Base-by-base conservation (phyloP, 306 rosid genomes). In the Albizia julibrissin region DNA sequence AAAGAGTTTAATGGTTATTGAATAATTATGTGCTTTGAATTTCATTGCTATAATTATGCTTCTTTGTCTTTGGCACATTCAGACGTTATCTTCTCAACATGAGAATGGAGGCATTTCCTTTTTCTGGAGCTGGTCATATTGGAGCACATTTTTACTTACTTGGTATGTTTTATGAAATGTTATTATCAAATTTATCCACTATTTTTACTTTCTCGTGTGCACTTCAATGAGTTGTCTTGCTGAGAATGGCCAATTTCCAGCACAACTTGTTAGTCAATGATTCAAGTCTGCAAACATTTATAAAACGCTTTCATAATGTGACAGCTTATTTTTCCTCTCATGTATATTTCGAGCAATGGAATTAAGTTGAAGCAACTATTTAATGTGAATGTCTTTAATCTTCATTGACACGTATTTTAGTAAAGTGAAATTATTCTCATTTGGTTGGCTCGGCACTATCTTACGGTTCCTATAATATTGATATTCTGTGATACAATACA, bases 111-210 rank as follows among this genome's bases (percentile, higher is more conserved):
- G 91, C 74, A 92, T 95, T 84, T 92, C 99, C 69, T 95, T 93
- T 97, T 92, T 95, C 52, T 95, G 99, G 99, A 91, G 93, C 86
- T 95, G 97, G 99, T 92, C 99, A 7, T 95, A 93, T 76, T 95
- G 98, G 99, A 93, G 96, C 69, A 93, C 99, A 1, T 93, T 95
- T 85, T 84, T 95, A 81, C 92, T 95, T 80, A 95, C 98, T 65
- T 95, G 98, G 99, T 93, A 90, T 0, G 87, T 34, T 29, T 74
- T 49, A 11, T 71, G 6, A 70, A 50, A 74, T 74, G 59, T 80
- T 85, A 76, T 64, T 85, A 65, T 72, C 47, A 15, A 29, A 22
- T 81, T 16, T 52, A 44, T 31, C 75, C 77, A 5, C 56, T 52
- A n/a, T 34, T 67, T 64, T 49, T 19, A 52, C 65, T 43, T 61